Base-by-base conservation (phyloP, 352 stramenopile genomes). In the Phytophthora pistaciae region DNA sequence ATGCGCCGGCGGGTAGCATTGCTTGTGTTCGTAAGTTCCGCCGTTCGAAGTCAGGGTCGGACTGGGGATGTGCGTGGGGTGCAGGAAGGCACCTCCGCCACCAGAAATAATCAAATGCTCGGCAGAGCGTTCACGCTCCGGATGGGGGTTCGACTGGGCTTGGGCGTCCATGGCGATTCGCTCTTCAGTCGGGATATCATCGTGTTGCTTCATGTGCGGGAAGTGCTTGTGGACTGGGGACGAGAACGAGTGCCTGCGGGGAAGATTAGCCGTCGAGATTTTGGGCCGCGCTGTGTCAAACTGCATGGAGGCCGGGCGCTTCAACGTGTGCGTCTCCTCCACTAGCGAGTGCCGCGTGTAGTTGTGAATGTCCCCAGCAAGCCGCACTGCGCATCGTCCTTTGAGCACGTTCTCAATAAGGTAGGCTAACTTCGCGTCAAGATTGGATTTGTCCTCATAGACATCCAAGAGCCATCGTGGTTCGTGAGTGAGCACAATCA, bases 361-460 rank as follows among this genome's bases (percentile, higher is more conserved):
- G 76, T 98, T 97, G 80, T 98, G 95, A 31, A 98, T 88, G 77
- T 98, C 95, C 3, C 95, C 95, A 13, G 95, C 93, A 40, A 98
- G 79, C 8, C 90, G 82, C 9, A 96, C 42, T 10, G 88, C 83
- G 20, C 95, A 87, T 29, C 88, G 83, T 4, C 86, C 88, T n/a
- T 90, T 79, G 1, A 96, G 75, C 23, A 93, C 74, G 7, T 86
- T 84, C 44, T 91, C 77, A n/a, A 95, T 85, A 16, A 96, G 68
- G 52, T 91, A 91, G 25, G 87, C 83, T 2, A 96, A 80, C 61
- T 95, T 94, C 16, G 91, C 82, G 49, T 95, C 90, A 2, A 90
- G 84, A 7, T 84, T 80, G 6, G 79, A 80, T 16, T 77, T 72
- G 36, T 96, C 76, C 69, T 97, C 85, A 68, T 98, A 97, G 36